Base-by-base conservation (phyloP, 176 grass and related monocot species). In the Oryza glumipatula region DNA sequence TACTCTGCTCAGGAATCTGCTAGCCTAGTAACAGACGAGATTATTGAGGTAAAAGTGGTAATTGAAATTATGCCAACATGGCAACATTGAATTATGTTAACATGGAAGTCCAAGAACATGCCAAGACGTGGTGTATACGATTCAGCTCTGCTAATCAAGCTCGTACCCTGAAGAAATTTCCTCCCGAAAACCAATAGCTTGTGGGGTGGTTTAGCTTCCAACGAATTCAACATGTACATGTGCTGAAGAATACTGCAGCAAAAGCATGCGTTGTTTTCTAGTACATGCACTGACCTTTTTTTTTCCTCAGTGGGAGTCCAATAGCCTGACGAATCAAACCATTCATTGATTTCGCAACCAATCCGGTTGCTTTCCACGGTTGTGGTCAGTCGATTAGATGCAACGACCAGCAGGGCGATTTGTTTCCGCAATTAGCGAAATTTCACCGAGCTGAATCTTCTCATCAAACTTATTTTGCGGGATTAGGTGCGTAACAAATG, bases 181-280 rank as follows among this genome's bases (percentile, higher is more conserved):
- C 56, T 61, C 4, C 16, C 43, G 16, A 47, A 46, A 73, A 54
- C n/a, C 15, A 13, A 48, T 75, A 76, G 60, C 82, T 67, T 76
- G 73, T 44, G 73, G 46, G 48, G 73, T 84, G 82, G 82, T 76
- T 84, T 84, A 76, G 63, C 71, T 68, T 22, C 81, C 81, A 67
- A 76, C 61, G 51, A 56, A 56, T 60, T 60, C 56, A 60, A 60
- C 56, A n/a, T 21, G 51, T 54, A 7, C 52, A 58, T 21, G 52
- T 19, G 17, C 52, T 8, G 52, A 58, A 21, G 52, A 58, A 22
- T 16, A 30, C 26, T 3, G 19, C 39, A 41, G 63, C 35, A 4
- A 68, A 70, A 54, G 9, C 17, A 15, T n/a, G 54, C 54, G 7
- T n/a, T n/a, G 16, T 58, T 83, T 49, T 45, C 35, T 36, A 63